Conservation (phyloP, 1,139 yeast species). For the Geotrichum reessii region DNA sequence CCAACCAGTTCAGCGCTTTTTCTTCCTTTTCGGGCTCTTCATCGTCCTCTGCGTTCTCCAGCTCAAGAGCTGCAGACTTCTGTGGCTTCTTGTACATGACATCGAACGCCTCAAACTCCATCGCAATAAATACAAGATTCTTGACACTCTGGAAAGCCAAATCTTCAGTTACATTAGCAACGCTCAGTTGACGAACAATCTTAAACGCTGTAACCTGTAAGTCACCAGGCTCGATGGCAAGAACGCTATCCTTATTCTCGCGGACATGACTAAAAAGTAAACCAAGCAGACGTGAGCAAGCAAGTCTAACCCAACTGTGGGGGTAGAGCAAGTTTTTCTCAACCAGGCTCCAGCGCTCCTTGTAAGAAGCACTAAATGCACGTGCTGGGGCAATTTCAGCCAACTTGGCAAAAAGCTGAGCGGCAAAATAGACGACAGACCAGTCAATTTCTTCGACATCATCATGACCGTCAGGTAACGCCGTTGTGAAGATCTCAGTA, state of each 20-base stretch:
- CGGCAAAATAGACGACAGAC: constrained; percentile 69
- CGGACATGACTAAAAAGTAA: constrained; percentile 43
- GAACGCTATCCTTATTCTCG: constrained; percentile 18
- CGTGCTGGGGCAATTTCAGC: constrained; percentile 21
- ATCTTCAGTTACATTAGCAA: constrained; percentile 63
- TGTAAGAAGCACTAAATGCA: constrained; percentile 40
- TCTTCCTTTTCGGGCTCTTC: constrained; percentile 22
- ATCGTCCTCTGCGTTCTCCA: constrained; percentile 19
- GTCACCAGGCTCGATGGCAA: constrained; percentile 27
- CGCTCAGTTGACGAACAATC: constrained; percentile 70
- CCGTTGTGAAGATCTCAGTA: constrained; percentile 24
- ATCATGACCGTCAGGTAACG: constrained; percentile 23
- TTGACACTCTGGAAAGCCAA: constrained; percentile 63
- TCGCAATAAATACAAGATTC: constrained; percentile 57
- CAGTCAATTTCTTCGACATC: constrained; percentile 42
- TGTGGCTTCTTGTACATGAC: constrained; percentile 23
- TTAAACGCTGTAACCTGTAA: constrained; percentile 64
- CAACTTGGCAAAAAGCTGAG: constrained; percentile 46
- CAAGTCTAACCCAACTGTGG: constrained; percentile 84
- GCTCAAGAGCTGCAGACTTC: constrained; percentile 24
- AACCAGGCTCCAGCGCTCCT: constrained; percentile 48
- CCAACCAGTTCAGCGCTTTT: constrained; percentile 57
- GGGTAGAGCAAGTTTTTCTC: constrained; percentile 66
- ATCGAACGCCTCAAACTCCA: constrained; percentile 53
- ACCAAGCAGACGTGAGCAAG: constrained; percentile 59